Evolutionary conservation across 495 filamentous ascomycete species (phyloP).

Genomic region (Achaetomiella virescens): DNA sequence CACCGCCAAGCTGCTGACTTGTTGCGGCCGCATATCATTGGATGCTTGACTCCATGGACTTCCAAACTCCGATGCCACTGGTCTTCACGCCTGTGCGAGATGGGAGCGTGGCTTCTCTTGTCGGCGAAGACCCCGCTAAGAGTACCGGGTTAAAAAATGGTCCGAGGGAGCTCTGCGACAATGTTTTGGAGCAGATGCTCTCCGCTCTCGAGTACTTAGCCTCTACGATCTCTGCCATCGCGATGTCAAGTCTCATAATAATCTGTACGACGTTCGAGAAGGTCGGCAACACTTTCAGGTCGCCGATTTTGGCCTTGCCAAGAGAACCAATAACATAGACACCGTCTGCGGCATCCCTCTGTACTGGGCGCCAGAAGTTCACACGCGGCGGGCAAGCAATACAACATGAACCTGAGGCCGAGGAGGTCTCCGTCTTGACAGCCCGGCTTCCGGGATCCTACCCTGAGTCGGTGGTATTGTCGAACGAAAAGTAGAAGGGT

Average conservation of each 20-base stretch:
- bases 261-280: slow-evolving; percentile 34
- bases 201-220: slow-evolving; percentile 20
- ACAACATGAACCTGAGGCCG: no score
- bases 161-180: neutral
- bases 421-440: no score
- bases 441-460: no score
- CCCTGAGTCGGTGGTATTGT: no score
- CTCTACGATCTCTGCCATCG: slow-evolving; percentile 56
- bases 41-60: slow-evolving; percentile 1
- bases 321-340: neutral
- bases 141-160: neutral
- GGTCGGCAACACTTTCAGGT: slow-evolving; percentile 14
- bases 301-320: slow-evolving; percentile 22
- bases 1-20: neutral
- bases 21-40: slow-evolving; percentile 11
- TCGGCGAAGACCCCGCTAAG: no score
- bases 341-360: slow-evolving; percentile 5
- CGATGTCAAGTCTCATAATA: slow-evolving; percentile 70
- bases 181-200: slow-evolving; percentile 21
- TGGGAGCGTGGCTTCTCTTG: neutral
- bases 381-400: no score
- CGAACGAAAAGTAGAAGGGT: no score
- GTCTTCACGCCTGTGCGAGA: slow-evolving; percentile 12
- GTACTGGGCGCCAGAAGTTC: slow-evolving; percentile 23
- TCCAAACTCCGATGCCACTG: neutral